Evolutionary conservation across 305 asterid species (phyloP).

Genomic region (Fraxinus angustifolia): DNA sequence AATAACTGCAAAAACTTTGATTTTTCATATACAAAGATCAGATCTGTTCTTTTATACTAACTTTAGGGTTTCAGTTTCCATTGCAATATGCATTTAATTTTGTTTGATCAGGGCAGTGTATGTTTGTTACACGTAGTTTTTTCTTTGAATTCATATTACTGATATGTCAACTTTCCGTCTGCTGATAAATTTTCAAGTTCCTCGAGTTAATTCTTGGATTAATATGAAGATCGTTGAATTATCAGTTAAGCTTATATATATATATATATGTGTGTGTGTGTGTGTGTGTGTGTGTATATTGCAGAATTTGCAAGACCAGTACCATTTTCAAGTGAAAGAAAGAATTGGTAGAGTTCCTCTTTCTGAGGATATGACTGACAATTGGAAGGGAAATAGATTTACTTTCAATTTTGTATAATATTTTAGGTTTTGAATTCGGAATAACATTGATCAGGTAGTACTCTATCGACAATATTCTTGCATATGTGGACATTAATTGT

Average conservation of each 20-base stretch:
- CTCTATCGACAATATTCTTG: neutral
- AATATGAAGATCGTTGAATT: neutral
- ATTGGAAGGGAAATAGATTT: neutral
- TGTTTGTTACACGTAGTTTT: neutral
- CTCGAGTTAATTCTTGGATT: neutral
- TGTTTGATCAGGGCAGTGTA: neutral
- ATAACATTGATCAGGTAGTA: neutral
- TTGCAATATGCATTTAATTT: neutral
- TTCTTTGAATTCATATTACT: neutral
- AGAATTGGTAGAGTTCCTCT: neutral
- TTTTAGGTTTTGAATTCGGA: neutral
- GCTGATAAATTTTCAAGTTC: neutral
- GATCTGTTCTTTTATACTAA: neutral
- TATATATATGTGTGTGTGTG: neutral
- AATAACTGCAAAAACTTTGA: neutral
- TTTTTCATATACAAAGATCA: neutral
- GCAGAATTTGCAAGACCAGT: neutral
- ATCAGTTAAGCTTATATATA: neutral
- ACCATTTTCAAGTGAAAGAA: neutral
- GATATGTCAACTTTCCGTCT: neutral
- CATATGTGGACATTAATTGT: neutral
- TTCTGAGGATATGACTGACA: neutral
- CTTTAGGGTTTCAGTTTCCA: neutral
- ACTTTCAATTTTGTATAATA: neutral
- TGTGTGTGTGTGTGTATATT: neutral